Conservation (phyloP, 352 stramenopile species). For the Pythium phragmiticola region DNA sequence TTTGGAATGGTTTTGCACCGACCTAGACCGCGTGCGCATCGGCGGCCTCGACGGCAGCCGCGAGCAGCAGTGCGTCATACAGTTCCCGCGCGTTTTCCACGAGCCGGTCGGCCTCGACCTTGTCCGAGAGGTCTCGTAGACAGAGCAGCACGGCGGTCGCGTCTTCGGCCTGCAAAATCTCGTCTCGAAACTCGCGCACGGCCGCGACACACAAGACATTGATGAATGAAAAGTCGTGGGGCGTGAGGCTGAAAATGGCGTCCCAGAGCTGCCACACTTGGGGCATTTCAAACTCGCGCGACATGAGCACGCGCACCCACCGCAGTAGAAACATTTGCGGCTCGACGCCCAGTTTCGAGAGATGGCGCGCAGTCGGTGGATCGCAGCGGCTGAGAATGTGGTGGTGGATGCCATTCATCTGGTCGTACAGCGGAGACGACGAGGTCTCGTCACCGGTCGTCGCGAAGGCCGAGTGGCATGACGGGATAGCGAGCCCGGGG, state of each 20-base stretch:
- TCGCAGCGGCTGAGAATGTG: constrained; percentile 65
- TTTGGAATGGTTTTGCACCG: not conserved
- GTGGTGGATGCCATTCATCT: constrained; percentile 75
- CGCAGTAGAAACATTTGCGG: constrained; percentile 73
- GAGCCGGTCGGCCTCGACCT: constrained; percentile 45
- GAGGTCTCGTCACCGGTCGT: constrained; percentile 29
- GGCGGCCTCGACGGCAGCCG: constrained; percentile 55
- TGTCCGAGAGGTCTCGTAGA: constrained; percentile 54
- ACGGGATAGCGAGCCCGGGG: constrained; percentile 27
- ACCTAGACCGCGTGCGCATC: constrained; percentile 8
- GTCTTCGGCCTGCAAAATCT: constrained; percentile 65
- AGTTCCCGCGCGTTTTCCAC: constrained; percentile 61
- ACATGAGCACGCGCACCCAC: constrained; percentile 78
- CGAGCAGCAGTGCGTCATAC: constrained; percentile 66
- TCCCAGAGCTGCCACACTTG: constrained; percentile 83
- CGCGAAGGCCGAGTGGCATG: not conserved
- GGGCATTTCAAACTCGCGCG: constrained; percentile 68
- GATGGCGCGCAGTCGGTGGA: constrained; percentile 51
- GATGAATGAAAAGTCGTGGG: constrained; percentile 73
- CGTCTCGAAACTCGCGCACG: constrained; percentile 59
- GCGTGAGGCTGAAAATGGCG: constrained; percentile 71
- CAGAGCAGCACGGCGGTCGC: constrained; percentile 52
- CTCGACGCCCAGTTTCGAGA: constrained; percentile 49
- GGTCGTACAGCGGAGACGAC: constrained; percentile 53
- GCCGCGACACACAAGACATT: constrained; percentile 76